Evolutionary conservation across 805 yeast species (phyloP), one percentile per base, ranked within the genome.

Genomic region (Myxozyma vanderwaltii): DNA sequence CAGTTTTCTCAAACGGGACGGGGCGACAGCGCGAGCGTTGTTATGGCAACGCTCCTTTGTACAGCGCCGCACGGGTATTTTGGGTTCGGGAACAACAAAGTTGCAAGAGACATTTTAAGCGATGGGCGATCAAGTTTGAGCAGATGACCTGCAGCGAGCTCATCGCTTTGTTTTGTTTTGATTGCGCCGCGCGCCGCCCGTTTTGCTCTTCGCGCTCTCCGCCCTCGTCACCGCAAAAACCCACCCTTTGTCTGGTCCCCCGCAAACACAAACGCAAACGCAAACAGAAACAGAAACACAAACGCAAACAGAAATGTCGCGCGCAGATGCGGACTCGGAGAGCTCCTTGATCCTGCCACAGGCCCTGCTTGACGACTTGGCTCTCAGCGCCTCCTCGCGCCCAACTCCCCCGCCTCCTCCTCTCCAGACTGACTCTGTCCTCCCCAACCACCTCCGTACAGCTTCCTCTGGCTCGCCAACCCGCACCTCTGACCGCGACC

Each of bases 401-500:
- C 6, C 26, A 29, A 29, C 27, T 31, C 41, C 39, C n/a, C 47
- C 43, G 43, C n/a, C 31, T 7, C 15, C 39, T n/a, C 51, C 45
- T 10, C 57, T 56, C 19, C 63, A 56, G 29, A 36, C 41, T 48
- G 63, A 59, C 24, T 24, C 56, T 29, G 31, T 39, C 45, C 13
- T 59, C 33, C 40, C 54, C 7, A 51, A 31, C n/a, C 45, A 17
- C 29, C 19, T 39, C 6, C 26, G 39, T 10, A 10, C 40, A 10
- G 43, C 27, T 15, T 36, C 52, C n/a, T 19, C 59, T 12, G 51
- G 33, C n/a, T 59, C 64, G 12, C 64, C 64, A 5, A 29, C 59
- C 4, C 54, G 51, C n/a, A 51, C 56, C n/a, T n/a, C n/a, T n/a
- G n/a, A n/a, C n/a, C n/a, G n/a, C 10, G 63, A 61, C 12, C 56